Evolutionary conservation across 441 rosid genomes (phyloP).

Genomic region (Jatropha podagrica): DNA sequence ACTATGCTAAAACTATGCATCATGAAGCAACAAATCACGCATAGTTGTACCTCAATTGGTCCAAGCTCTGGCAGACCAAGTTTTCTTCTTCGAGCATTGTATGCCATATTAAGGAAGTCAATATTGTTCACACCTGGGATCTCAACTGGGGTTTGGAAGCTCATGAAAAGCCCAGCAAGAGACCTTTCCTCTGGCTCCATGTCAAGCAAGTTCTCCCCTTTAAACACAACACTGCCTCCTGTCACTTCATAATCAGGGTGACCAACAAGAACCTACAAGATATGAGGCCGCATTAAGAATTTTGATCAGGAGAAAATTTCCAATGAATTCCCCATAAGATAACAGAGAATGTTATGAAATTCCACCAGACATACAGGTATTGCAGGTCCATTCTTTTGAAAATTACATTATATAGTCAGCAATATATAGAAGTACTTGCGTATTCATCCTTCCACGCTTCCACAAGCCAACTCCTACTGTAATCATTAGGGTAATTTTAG

Average conservation of each 20-base stretch:
- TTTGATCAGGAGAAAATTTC: background rate
- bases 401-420: background rate
- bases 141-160: slow-evolving; percentile 92
- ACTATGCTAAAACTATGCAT: background rate
- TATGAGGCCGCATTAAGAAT: slow-evolving; percentile 14
- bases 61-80: slow-evolving; percentile 83
- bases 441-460: background rate
- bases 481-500: background rate
- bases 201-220: slow-evolving; percentile 81
- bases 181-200: slow-evolving; percentile 97
- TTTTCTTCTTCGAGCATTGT: slow-evolving; percentile 78
- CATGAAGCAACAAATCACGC: background rate
- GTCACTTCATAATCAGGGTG: slow-evolving; percentile 97
- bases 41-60: slow-evolving; percentile 67
- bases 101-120: slow-evolving; percentile 92
- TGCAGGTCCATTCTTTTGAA: background rate
- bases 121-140: slow-evolving; percentile 92
- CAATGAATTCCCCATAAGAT: background rate
- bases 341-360: background rate
- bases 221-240: slow-evolving; percentile 78
- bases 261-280: slow-evolving; percentile 79
- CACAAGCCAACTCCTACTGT: background rate
- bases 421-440: background rate
- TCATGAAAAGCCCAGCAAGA: slow-evolving; percentile 97
- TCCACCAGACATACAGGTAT: background rate